Conservation (phyloP, 108 stramenopile genomes). For the Asterionellopsis glacialis region DNA sequence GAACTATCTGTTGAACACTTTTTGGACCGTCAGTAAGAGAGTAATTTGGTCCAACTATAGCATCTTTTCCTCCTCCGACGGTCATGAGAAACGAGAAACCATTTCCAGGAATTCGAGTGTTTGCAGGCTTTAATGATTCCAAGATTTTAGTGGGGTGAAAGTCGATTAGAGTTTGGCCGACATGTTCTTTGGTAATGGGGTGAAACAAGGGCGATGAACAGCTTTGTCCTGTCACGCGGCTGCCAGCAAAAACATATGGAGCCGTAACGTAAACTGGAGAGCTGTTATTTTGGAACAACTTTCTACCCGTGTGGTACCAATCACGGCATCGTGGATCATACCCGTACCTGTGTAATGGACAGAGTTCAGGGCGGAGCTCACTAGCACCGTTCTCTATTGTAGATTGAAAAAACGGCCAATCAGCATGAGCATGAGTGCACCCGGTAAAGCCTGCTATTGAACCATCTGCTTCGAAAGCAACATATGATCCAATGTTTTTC, state of each 20-base stretch:
- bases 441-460: conserved; percentile 36
- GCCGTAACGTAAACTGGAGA: conserved; percentile 10
- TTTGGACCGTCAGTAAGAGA: too few relatives aligned
- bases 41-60: too few relatives aligned
- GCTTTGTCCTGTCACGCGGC: not conserved
- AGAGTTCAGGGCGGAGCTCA: conserved; percentile 33
- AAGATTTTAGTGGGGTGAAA: conserved; percentile 5
- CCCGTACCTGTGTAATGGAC: conserved; percentile 48
- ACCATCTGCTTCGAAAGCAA: conserved; percentile 55
- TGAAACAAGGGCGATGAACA: conserved; percentile 8
- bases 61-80: too few relatives aligned
- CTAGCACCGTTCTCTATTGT: conserved; percentile 34
- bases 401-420: conserved; percentile 24
- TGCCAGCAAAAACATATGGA: conserved; percentile 20
- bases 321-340: conserved; percentile 50
- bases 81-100: too few relatives aligned
- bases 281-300: too few relatives aligned
- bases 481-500: conserved; percentile 10
- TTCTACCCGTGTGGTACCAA: conserved; percentile 29
- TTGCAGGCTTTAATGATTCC: conserved; percentile 8
- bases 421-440: conserved; percentile 22
- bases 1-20: too few relatives aligned
- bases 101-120: not conserved
- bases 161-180: conserved; percentile 14
- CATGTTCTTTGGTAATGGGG: conserved; percentile 4